A percentile compares a stretch with the other conserved stretches of the same genome.
These are phyloP conservation scores for Paratinospora sagittata DNA, from an alignment of 164 flowering plant species.

Conservation along the genomic window DNA sequence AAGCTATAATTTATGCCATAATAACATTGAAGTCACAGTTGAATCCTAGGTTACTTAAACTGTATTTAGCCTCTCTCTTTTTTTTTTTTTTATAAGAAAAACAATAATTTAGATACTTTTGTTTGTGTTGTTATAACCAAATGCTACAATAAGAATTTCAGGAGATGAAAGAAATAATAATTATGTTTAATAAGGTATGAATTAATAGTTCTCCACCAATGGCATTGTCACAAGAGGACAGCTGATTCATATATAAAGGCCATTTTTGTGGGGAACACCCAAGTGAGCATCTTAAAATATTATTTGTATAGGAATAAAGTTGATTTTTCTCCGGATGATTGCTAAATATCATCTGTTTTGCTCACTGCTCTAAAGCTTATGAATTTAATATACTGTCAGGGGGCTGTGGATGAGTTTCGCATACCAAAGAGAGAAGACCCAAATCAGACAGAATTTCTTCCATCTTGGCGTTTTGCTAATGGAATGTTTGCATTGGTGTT, in stretches of 20 bases:
- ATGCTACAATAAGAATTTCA: too few relatives aligned
- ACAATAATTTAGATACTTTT: too few relatives aligned
- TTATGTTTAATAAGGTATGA: too few relatives aligned
- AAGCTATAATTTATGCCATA: not conserved
- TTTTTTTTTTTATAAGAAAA: not conserved
- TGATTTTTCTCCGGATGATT: not conserved
- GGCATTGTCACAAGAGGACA: too few relatives aligned
- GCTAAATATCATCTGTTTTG: not conserved
- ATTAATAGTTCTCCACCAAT: too few relatives aligned
- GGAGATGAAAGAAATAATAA: too few relatives aligned
- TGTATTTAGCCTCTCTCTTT: not conserved
- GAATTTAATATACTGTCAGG: conserved; percentile 32
- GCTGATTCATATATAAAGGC: too few relatives aligned
- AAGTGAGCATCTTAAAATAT: too few relatives aligned
- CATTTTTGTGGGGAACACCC: too few relatives aligned
- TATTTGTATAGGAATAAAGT: too few relatives aligned
- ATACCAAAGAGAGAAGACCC: conserved; percentile 67
- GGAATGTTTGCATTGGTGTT: conserved; percentile 96
- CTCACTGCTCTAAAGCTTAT: conserved; percentile 3
- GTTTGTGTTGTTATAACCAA: too few relatives aligned
- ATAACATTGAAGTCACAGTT: not conserved
- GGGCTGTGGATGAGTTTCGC: conserved; percentile 83
- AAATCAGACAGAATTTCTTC: conserved; percentile 46
- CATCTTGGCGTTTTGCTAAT: conserved; percentile 90
- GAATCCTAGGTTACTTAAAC: not conserved